Evolutionary conservation across 2,329 filamentous ascomycete species (phyloP).

Genomic region (Calonectria pauciramosa): DNA sequence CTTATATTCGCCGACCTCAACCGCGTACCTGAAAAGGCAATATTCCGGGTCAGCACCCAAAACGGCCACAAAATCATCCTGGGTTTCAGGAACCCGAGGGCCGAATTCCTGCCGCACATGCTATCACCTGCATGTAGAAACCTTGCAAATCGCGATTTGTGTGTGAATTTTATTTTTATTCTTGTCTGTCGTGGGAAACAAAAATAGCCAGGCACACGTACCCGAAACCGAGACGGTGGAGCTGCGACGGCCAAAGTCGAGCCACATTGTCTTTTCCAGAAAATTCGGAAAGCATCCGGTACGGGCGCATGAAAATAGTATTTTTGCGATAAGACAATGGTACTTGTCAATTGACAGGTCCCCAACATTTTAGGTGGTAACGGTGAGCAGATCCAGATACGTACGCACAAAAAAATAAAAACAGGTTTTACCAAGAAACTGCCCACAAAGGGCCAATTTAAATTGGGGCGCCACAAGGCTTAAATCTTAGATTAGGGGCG

Average conservation of each 20-base stretch:
- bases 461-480: neutral
- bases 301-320: neutral
- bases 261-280: neutral
- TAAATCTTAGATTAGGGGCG: conserved; percentile 2
- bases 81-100: neutral
- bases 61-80: neutral
- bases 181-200: neutral
- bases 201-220: neutral
- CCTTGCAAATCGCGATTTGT: neutral
- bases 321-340: too few relatives aligned
- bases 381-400: neutral
- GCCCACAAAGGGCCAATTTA: neutral
- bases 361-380: neutral
- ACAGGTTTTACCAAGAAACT: neutral
- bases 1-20: too few relatives aligned
- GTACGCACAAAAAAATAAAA: neutral
- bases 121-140: neutral
- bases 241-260: neutral
- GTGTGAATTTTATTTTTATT: neutral
- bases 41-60: neutral
- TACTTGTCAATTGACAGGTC: too few relatives aligned
- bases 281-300: neutral
- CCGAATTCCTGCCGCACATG: neutral
- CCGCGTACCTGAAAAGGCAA: neutral
- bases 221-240: neutral